Conservation (phyloP, 1,284 basidiomycete genomes). For the Heterobasidion occidentale region DNA sequence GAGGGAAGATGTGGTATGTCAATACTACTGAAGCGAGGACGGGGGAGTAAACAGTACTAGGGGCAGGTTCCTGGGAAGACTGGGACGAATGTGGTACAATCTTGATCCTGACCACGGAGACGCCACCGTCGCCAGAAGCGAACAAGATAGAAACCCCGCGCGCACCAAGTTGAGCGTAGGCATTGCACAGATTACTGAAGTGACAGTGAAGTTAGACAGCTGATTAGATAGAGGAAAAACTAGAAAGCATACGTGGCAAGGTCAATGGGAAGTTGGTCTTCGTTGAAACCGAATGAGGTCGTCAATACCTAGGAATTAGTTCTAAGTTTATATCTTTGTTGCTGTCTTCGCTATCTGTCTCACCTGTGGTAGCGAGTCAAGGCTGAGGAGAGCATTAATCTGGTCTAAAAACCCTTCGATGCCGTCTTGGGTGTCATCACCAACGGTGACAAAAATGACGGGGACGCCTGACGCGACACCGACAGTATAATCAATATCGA, state of each 20-base stretch:
- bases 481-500: conserved; percentile 7
- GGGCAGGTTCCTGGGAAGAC: conserved; percentile 6
- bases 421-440: conserved; percentile 6
- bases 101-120: not conserved
- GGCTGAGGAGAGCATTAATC: conserved; percentile 26
- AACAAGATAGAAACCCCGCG: conserved; percentile 8
- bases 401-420: conserved; percentile 23
- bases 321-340: not conserved
- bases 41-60: not conserved
- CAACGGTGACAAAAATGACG: conserved; percentile 4
- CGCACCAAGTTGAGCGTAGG: conserved; percentile 6
- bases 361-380: conserved; percentile 31
- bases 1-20: not conserved
- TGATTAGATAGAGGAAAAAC: not conserved
- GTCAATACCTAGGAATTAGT: not conserved
- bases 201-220: not conserved
- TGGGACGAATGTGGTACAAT: conserved; percentile 7
- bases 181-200: conserved; percentile 5
- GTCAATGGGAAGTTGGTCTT: conserved; percentile 14
- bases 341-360: not conserved
- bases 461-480: conserved; percentile 6
- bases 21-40: not conserved
- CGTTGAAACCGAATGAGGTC: conserved; percentile 10
- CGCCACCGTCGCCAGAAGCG: conserved; percentile 8
- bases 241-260: conserved; percentile 1